A percentile compares a stretch with the other conserved stretches of the same genome.
Conservation (phyloP, 2,329 filamentous ascomycete species). For the Colletotrichum simmondsii region DNA sequence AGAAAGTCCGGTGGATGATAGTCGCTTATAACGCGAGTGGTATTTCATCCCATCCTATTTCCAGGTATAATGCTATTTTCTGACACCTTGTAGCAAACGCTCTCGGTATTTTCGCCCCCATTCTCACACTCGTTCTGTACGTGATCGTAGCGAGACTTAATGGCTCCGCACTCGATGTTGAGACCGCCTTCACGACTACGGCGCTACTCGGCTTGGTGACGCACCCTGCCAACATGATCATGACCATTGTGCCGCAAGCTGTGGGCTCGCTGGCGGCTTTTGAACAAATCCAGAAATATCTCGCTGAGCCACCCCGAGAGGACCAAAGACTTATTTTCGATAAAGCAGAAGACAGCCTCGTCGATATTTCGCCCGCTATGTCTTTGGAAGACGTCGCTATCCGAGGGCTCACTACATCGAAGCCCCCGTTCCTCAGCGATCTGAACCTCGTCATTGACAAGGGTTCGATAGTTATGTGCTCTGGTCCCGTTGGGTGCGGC, state of each 20-base stretch:
- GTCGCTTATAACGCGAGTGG: conserved; percentile 22
- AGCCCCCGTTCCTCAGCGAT: background rate
- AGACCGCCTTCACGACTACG: conserved; percentile 37
- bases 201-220: conserved; percentile 37
- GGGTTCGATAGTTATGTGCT: conserved; percentile 7
- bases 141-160: background rate
- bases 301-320: conserved; percentile 13
- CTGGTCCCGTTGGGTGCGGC: conserved; percentile 30
- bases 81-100: conserved; percentile 29
- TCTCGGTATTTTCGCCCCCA: conserved; percentile 33
- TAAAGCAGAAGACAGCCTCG: background rate
- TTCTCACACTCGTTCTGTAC: conserved; percentile 4
- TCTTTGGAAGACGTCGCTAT: background rate
- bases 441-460: background rate
- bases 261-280: conserved; percentile 33
- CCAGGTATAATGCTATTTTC: background rate
- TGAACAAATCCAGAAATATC: conserved; percentile 36
- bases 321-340: background rate
- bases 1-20: conserved; percentile 34
- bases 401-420: background rate
- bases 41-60: background rate
- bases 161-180: background rate
- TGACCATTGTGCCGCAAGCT: conserved; percentile 27
- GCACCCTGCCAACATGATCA: conserved; percentile 32
- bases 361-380: background rate